A percentile compares a stretch with the other conserved stretches of the same genome.
Evolutionary conservation across 768 basidiomycete genomes (phyloP).

Genomic region (Russula compacta): DNA sequence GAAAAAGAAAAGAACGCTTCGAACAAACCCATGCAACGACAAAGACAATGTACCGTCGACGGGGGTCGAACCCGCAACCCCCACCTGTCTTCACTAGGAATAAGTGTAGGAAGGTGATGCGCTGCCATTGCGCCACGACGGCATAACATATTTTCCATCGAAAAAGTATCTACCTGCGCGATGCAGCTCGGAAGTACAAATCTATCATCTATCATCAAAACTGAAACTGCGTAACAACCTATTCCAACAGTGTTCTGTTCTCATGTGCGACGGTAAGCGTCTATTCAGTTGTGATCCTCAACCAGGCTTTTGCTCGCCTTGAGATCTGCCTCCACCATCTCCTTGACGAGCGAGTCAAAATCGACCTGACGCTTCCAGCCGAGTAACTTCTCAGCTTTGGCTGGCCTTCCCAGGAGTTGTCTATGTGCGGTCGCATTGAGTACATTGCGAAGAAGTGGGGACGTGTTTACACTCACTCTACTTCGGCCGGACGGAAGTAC

Average conservation of each 20-base stretch:
- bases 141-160: conserved; percentile 7
- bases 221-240: neutral
- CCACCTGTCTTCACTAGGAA: conserved; percentile 21
- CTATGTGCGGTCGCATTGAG: conserved; percentile 30
- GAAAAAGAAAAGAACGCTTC: neutral
- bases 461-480: conserved; percentile 54
- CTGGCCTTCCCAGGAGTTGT: conserved; percentile 76
- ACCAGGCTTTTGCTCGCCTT: conserved; percentile 63
- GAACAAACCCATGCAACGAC: neutral
- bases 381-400: conserved; percentile 80
- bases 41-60: conserved; percentile 23
- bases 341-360: conserved; percentile 77
- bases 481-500: conserved; percentile 95
- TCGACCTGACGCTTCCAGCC: conserved; percentile 86
- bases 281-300: conserved; percentile 69
- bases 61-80: conserved; percentile 31
- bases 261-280: neutral
- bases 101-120: conserved; percentile 28
- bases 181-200: neutral
- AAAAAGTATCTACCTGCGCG: neutral
- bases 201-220: neutral
- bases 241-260: neutral
- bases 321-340: conserved; percentile 86
- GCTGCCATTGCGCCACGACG: conserved; percentile 31
- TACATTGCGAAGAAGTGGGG: neutral